Evolutionary conservation across 805 yeast genomes (phyloP), one percentile per base, ranked within the genome.

Genomic region (Spencermartinsiella europaea): DNA sequence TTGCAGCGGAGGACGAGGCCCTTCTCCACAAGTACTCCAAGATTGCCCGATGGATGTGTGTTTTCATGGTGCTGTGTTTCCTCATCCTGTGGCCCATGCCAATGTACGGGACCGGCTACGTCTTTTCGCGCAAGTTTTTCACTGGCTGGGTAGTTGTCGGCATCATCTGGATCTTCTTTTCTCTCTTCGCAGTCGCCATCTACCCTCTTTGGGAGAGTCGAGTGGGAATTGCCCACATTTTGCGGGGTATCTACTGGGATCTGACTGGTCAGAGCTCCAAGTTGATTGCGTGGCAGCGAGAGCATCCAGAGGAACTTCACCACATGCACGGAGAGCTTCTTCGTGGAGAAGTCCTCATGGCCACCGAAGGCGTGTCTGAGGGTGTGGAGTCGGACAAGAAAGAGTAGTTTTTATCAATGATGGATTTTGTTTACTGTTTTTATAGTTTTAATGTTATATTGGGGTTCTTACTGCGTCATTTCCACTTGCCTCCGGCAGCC

Each of bases 51-150:
- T 67, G 67, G 45, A 68, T 85, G 35, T 83, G 90, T 61, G 64
- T 77, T 2, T 67, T 75, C 37, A 72, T 86, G 54, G 79, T 87
- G 4, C 55, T 86, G 5, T 72, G 82, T 40, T 68, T 88, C 42
- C 67, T 88, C 27, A 74, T 89, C 31, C 59, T 88, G 25, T 87
- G 95, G 93, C 96, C 96, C 58, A 85, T 88, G 88, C 96, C 96
- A 54, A 83, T 89, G 93, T 88, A 83, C 63, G 96, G 95, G 27
- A 61, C 83, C 3, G 74, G 76, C 2, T 88, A 88, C 60, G 71
- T 88, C 35, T 89, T 88, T 66, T 78, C 86, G 44, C 81, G 77
- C 63, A 66, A 64, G 47, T 86, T 86, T 68, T 89, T 88, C 66
- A 85, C 93, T 4, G 96, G 95, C 38, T 89, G 96, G 96, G 76